phyloP scores from a whole-genome alignment of 1,139 yeast genomes.

The Zygoascus hellenicus region DNA sequence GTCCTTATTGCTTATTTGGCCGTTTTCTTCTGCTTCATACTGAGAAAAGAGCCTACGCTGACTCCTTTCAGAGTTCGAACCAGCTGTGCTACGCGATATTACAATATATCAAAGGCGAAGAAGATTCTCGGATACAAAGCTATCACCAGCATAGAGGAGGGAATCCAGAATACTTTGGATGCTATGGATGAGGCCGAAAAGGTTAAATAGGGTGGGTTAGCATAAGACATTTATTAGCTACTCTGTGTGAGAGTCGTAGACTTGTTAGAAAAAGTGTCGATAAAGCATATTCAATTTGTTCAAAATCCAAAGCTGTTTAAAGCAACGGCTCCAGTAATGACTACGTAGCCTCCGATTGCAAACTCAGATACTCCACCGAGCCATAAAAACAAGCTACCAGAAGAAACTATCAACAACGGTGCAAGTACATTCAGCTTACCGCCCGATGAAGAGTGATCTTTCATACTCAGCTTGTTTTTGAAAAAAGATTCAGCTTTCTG shows the following conservation, averaged over 20 bases:
- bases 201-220: neutral
- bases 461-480: neutral
- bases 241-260: too few relatives aligned
- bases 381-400: neutral
- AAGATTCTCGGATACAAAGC: constrained; percentile 72
- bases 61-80: constrained; percentile 93
- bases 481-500: neutral
- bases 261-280: too few relatives aligned
- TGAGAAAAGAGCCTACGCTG: constrained; percentile 84
- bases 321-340: neutral
- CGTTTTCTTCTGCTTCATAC: constrained; percentile 59
- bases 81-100: constrained; percentile 93
- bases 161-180: constrained; percentile 70
- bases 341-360: neutral
- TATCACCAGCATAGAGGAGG: constrained; percentile 71
- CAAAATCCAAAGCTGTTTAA: too few relatives aligned
- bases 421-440: neutral
- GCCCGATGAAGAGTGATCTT: constrained; percentile 1
- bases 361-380: neutral
- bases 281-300: too few relatives aligned
- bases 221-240: too few relatives aligned
- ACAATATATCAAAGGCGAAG: constrained; percentile 86
- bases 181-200: constrained; percentile 68
- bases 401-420: neutral
- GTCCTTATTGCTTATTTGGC: constrained; percentile 74